Evolutionary conservation across 2,329 filamentous ascomycete species (phyloP), one percentile per base, ranked within the genome.

Genomic region (Metarhizium album): DNA sequence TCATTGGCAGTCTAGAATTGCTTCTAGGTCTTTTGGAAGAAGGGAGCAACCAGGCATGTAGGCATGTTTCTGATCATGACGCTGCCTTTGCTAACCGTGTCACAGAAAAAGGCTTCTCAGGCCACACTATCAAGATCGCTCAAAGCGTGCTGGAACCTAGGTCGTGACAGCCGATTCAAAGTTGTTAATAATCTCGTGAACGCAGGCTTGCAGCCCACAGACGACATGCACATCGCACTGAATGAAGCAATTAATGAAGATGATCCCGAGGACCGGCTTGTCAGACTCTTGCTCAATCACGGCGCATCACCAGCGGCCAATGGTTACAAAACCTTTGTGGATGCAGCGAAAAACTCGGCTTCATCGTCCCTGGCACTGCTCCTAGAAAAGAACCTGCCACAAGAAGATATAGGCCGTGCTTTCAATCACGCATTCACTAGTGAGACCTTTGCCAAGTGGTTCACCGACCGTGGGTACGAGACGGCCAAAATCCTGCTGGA

Each of bases 171-270:
- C 7, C 68, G 78, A 22, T 72, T 73, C 52, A 67, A 68, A 6
- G 66, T 80, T 14, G 64, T 78, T 27, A 60, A 67, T 14, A 74
- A 74, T 67, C 64, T 82, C 3, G 73, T 81, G 52, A 67, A 70
- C 22, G 77, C 75, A 1, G 76, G 75, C 0, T 64, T 79, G 46
- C 62, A 69, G 0, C 65, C 68, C 0, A 70, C 68, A 0, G 73
- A 74, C n/a, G 72, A 78, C 16, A 60, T 81, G 0, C 70, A 81
- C 54, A 67, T 72, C 6, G 68, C 71, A 0, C 62, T 82, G 18
- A 71, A 73, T 54, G 71, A 74, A 49, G 75, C 73, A 0, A 70
- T 81, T 7, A 76, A 74, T n/a, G 73, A 76, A 54, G 69, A 78
- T 20, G 69, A 76, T 7, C 69, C 71, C 0, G 75, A 78, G 45